A percentile compares a stretch with the other conserved stretches of the same genome.
These are phyloP conservation scores for Penicillium sp. DNA, from an alignment of 2,329 filamentous ascomycete species.

Conservation along the genomic window DNA sequence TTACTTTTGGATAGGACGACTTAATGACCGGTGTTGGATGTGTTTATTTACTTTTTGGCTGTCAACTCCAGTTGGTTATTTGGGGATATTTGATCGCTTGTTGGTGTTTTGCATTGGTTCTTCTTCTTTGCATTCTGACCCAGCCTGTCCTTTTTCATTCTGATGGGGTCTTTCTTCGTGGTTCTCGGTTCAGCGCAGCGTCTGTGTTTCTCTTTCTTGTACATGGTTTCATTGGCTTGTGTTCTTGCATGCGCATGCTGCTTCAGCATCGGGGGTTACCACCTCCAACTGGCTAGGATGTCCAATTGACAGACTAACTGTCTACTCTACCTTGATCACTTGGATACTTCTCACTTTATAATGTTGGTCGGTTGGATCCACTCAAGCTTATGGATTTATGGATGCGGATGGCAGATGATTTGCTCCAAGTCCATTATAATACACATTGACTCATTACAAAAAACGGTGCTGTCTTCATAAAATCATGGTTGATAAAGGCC, in stretches of 20 bases:
- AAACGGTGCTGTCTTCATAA: slow-evolving; percentile 8
- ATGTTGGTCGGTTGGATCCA: too few relatives aligned
- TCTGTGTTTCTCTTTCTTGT: slow-evolving; percentile 16
- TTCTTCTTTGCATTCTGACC: slow-evolving; percentile 5
- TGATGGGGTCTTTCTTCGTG: slow-evolving; percentile 4
- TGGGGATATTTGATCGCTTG: slow-evolving; percentile 15
- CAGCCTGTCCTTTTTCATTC: background rate
- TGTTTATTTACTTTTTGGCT: slow-evolving; percentile 1
- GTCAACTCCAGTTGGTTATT: slow-evolving; percentile 13
- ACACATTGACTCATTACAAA: background rate
- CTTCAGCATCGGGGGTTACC: slow-evolving; percentile 9
- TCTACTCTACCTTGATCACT: background rate
- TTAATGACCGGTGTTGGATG: slow-evolving; percentile 29
- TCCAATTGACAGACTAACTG: slow-evolving; percentile 11
- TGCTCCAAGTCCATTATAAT: background rate
- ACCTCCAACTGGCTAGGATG: slow-evolving; percentile 2
- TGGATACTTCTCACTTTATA: background rate
- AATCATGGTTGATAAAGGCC: slow-evolving; percentile 17
- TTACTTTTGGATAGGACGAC: slow-evolving; percentile 24
- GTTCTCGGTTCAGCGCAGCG: slow-evolving; percentile 20
- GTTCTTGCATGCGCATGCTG: slow-evolving; percentile 11
- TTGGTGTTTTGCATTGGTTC: slow-evolving; percentile 11
- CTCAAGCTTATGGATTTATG: too few relatives aligned
- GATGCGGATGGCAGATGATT: too few relatives aligned
- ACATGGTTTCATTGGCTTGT: slow-evolving; percentile 17